Conservation (phyloP, 108 stramenopile genomes). For the Cyclotella atomus region DNA sequence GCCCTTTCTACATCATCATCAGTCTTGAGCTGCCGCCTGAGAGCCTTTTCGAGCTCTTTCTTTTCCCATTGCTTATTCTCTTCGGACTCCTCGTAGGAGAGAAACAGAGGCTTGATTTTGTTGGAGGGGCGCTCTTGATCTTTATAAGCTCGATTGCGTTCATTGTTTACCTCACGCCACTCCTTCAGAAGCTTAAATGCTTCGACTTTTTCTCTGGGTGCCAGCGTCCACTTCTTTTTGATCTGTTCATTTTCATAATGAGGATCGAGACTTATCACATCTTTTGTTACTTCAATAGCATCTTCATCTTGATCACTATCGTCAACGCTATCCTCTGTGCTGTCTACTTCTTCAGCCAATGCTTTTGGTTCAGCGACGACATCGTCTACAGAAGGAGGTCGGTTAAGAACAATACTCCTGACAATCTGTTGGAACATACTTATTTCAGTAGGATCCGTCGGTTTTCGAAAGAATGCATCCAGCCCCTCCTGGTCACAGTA, state of each 20-base stretch:
- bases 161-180: conserved; percentile 30
- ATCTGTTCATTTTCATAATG: neutral
- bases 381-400: conserved; percentile 8
- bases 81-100: conserved; percentile 33
- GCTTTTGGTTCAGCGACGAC: neutral
- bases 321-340: neutral
- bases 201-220: conserved; percentile 35
- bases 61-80: conserved; percentile 22
- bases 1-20: conserved; percentile 38
- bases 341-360: conserved; percentile 3
- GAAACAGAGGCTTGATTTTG: conserved; percentile 40
- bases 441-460: conserved; percentile 19
- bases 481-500: conserved; percentile 26
- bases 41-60: conserved; percentile 18
- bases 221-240: conserved; percentile 29
- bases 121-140: conserved; percentile 14
- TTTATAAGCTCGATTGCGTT: conserved; percentile 22
- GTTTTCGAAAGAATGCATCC: conserved; percentile 26
- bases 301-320: conserved; percentile 7
- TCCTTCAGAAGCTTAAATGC: conserved; percentile 35
- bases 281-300: neutral
- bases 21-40: conserved; percentile 18
- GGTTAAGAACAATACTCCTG: conserved; percentile 20
- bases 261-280: neutral
- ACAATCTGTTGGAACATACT: conserved; percentile 25